Evolutionary conservation across 768 basidiomycete genomes (phyloP), one percentile per base, ranked within the genome.

Genomic region (Boletus vermiculosoides): DNA sequence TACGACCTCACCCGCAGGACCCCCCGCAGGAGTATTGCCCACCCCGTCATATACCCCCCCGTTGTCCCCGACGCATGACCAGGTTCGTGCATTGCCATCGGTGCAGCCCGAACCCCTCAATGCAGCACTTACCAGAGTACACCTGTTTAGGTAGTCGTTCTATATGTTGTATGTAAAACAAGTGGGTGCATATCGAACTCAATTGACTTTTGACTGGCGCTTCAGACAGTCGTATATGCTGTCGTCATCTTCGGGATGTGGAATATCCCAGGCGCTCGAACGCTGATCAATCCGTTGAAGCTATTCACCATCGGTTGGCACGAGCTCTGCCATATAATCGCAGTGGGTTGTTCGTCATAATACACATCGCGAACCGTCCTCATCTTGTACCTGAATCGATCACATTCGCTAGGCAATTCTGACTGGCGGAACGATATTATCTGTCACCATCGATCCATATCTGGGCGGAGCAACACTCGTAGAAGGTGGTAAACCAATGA

Each of bases 301-400:
- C 77, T 94, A 15, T 87, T 94, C 68, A 89, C 90, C 51, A 92
- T 94, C 58, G 92, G 91, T 42, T 91, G 85, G 82, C 92, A 94
- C 65, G 92, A 94, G 68, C 78, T 94, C 16, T 93, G 88, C 66
- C 92, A 94, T 70, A 86, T 92, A 66, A 76, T 80, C 48, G 83
- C 84, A 39, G 92, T 92, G 61, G 53, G 87, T 77, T 30, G 44
- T 54, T 56, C 34, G 11, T 28, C 31, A 31, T 34, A n/a, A 18
- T 54, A n/a, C 45, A 63, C 22, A 45, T 54, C 34, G 50, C n/a
- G 18, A 46, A 54, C 31, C 13, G 7, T n/a, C 25, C 54, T 60
- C 53, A 62, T 60, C 50, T 51, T 41, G 33, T 22, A 16, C 40
- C 40, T 23, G 41, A 40, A 53, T 52, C 49, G 39, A 47, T 46